These are phyloP conservation scores for Cyberlindnera samutprakarnensis DNA, from an alignment of 805 yeast species.

Conservation along the genomic window DNA sequence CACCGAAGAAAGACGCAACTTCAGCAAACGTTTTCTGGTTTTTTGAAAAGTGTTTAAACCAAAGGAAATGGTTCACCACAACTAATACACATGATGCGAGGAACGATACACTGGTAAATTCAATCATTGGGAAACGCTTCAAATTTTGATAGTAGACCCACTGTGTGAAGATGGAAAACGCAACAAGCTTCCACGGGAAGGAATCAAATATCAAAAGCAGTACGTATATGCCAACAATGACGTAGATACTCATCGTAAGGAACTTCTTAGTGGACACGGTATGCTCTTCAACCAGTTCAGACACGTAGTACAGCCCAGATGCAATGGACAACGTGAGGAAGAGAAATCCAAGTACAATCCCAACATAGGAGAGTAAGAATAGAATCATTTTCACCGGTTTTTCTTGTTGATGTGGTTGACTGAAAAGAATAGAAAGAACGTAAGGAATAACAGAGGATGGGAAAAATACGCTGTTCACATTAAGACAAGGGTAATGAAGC, in stretches of 20 bases:
- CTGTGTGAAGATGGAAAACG: conserved; percentile 66
- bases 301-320: conserved; percentile 82
- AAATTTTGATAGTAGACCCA: conserved; percentile 71
- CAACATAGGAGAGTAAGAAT: conserved; percentile 49
- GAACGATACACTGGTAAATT: conserved; percentile 64
- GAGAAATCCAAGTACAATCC: conserved; percentile 53
- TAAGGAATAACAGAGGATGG: too few species aligned
- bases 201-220: conserved; percentile 67
- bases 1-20: conserved; percentile 91
- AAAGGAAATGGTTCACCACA: conserved; percentile 70
- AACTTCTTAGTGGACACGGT: conserved; percentile 75
- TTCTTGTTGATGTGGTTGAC: background rate
- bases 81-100: conserved; percentile 66
- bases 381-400: conserved; percentile 61
- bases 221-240: conserved; percentile 45
- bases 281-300: conserved; percentile 92
- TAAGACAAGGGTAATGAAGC: too few species aligned
- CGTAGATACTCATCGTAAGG: conserved; percentile 54
- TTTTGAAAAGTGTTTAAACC: conserved; percentile 81
- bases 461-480: too few species aligned
- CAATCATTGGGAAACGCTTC: conserved; percentile 75
- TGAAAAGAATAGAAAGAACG: too few species aligned
- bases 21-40: conserved; percentile 66
- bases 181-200: conserved; percentile 62
- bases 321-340: conserved; percentile 61